A percentile compares a stretch with the other conserved stretches of the same genome.
Evolutionary conservation across 176 grass and related monocot species (phyloP).

Genomic region (Ensete ventricosum): DNA sequence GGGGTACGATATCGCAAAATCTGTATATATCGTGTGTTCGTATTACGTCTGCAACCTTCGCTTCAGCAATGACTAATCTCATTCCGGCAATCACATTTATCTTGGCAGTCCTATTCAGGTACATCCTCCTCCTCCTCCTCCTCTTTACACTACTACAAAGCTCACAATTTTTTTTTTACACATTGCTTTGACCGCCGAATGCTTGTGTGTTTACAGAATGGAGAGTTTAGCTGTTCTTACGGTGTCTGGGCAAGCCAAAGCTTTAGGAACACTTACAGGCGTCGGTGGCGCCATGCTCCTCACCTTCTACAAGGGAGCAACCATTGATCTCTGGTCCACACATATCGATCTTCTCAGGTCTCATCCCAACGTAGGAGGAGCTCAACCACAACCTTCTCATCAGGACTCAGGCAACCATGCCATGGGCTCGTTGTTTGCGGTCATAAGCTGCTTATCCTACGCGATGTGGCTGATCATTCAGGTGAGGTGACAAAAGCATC

Average conservation of each 20-base stretch:
- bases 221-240: constrained; percentile 40
- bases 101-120: constrained; percentile 58
- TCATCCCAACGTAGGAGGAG: neutral
- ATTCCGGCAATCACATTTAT: constrained; percentile 67
- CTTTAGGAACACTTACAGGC: constrained; percentile 59
- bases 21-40: constrained; percentile 69
- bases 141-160: too few species aligned
- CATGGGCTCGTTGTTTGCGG: constrained; percentile 39
- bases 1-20: constrained; percentile 69
- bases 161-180: too few species aligned
- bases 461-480: constrained; percentile 64
- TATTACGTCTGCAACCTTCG: constrained; percentile 68
- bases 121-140: neutral
- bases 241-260: constrained; percentile 50
- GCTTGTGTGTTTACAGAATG: constrained; percentile 20
- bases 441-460: constrained; percentile 54
- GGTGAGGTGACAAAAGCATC: constrained; percentile 4
- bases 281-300: constrained; percentile 86
- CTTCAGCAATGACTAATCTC: constrained; percentile 75
- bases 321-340: constrained; percentile 40
- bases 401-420: constrained; percentile 23
- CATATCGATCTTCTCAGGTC: constrained; percentile 33
- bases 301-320: constrained; percentile 72
- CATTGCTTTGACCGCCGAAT: too few species aligned
- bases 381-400: too few species aligned